A percentile compares a stretch with the other conserved stretches of the same genome.
Conservation (phyloP, 805 yeast species). For the Yarrowia sp. region DNA sequence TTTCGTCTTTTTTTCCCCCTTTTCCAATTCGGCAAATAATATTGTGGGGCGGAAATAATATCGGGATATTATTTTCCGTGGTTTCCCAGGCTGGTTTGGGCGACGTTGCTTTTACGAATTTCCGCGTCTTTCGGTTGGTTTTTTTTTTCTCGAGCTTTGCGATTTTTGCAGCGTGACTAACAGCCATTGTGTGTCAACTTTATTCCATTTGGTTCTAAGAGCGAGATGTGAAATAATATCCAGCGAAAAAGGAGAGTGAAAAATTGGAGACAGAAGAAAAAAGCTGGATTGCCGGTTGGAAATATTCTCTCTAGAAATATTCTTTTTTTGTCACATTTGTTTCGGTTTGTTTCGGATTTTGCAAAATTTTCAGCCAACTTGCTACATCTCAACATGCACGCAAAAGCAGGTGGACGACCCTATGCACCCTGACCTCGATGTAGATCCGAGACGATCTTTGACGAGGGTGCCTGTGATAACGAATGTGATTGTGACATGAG, state of each 20-base stretch:
- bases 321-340: background rate
- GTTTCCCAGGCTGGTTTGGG: background rate
- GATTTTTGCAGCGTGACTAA: background rate
- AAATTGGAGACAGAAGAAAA: no score
- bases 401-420: conserved; percentile 21
- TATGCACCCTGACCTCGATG: conserved; percentile 22
- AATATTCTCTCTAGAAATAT: no score
- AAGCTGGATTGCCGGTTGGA: no score
- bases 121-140: background rate
- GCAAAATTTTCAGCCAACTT: background rate
- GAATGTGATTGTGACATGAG: background rate
- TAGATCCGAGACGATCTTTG: conserved; percentile 8
- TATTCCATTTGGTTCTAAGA: conserved; percentile 5
- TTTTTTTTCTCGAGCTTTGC: background rate
- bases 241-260: no score
- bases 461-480: conserved; percentile 7
- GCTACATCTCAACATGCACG: background rate
- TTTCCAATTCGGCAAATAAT: conserved; percentile 13
- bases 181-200: conserved; percentile 17
- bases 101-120: background rate
- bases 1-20: background rate
- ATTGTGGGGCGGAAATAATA: conserved; percentile 23
- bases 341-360: background rate
- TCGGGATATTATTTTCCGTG: background rate
- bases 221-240: background rate